Evolutionary conservation across 306 rosid genomes (phyloP), one percentile per base, ranked within the genome.

Genomic region (Coriaria nepalensis): DNA sequence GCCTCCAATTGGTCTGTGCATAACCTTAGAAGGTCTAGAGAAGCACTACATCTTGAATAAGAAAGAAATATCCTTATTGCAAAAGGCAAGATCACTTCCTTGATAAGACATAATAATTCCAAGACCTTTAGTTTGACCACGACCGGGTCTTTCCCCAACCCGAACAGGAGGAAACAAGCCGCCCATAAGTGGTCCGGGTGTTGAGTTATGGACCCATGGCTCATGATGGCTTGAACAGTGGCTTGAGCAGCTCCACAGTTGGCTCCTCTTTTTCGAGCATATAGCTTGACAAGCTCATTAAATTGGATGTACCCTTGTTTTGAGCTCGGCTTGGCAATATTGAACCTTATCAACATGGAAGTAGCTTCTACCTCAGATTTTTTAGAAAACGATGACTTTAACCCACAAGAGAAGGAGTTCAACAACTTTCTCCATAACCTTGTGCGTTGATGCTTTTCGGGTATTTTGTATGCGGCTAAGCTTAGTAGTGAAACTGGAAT

Each of bases 1-100:
- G 86, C 86, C 73, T 86, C 96, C 64, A 86, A 66, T 29, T 84
- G 74, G 12, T 77, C 60, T 5, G 93, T 86, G 72, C 96, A 79
- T 14, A 79, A 56, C 47, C 93, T 83, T 6, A 86, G 73, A 66
- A 86, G 93, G 57, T 86, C 96, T 1, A 82, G 69, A 4, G 93
- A 75, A 5, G 86, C 76, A 6, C 62, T 74, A 74, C 96, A 86
- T 33, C 80, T 73, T 43, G 96, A 86, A 78, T 72, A 82, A 49
- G 84, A 76, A 37, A 86, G 67, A 71, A 86, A 86, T 12, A 90
- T 59, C 38, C 74, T 71, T 43, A 86, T 82, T 50, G 96, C 78
- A 36, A 82, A 81, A 43, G 96, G 93, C 65, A 86, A 64, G 43
- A 86, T 71, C 29, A 70, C 74, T 72, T 57, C 88, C 55, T 77